phyloP scores from a whole-genome alignment of 129 eudicot species.

The Kitagawia praeruptora region DNA sequence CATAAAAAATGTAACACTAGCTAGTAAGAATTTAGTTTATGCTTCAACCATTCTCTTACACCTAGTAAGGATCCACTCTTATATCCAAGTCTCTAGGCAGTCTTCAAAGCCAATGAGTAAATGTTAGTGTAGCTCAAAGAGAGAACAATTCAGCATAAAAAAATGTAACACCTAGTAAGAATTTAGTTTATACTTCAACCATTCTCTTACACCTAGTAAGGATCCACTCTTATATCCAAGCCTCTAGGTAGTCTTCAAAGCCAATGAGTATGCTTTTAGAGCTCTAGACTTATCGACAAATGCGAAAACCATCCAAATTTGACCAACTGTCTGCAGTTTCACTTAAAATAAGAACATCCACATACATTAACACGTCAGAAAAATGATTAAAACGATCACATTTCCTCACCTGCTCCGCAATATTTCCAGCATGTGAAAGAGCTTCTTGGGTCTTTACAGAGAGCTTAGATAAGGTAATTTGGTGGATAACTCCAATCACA shows the following conservation, averaged over 20 bases:
- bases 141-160: too few relatives aligned
- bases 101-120: constrained; percentile 62
- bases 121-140: too few relatives aligned
- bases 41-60: too few relatives aligned
- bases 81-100: constrained; percentile 76
- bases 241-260: constrained; percentile 64
- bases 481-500: constrained; percentile 78
- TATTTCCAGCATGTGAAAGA: constrained; percentile 90
- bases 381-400: background rate
- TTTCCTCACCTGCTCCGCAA: constrained; percentile 76
- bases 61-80: constrained; percentile 51
- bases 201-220: background rate
- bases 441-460: constrained; percentile 88
- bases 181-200: too few relatives aligned
- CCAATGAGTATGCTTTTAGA: constrained; percentile 63
- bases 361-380: background rate
- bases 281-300: constrained; percentile 88
- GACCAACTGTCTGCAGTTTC: constrained; percentile 67
- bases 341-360: constrained; percentile 19
- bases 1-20: too few relatives aligned
- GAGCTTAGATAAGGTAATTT: constrained; percentile 64
- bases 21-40: too few relatives aligned
- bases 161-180: too few relatives aligned
- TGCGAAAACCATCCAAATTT: constrained; percentile 79
- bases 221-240: constrained; percentile 90